Percentiles rank a stretch among this genome's conserved stretches.
phyloP scores from a whole-genome alignment of 1,139 yeast species.

The Starmera stellimalicola region DNA sequence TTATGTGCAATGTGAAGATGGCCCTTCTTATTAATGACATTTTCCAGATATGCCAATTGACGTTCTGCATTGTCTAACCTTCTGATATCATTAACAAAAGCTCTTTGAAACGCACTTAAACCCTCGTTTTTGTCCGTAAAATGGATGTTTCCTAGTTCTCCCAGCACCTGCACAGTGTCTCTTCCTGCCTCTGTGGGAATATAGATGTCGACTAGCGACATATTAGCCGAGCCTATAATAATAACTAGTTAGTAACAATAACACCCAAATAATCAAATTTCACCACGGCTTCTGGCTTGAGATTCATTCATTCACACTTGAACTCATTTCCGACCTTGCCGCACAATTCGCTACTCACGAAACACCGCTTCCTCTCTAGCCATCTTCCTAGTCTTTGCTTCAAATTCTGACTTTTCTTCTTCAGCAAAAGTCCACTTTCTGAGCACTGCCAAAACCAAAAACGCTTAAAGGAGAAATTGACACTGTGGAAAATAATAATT shows the following conservation, averaged over 20 bases:
- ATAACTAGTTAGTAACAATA: not conserved
- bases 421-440: no score
- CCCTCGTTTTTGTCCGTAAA: constrained; percentile 62
- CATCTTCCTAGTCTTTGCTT: no score
- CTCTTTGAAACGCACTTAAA: constrained; percentile 62
- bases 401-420: no score
- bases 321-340: no score
- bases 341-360: constrained; percentile 1
- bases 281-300: no score
- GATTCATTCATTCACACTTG: no score
- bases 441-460: no score
- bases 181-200: constrained; percentile 65
- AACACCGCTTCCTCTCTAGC: constrained; percentile 4
- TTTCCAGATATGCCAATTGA: constrained; percentile 43
- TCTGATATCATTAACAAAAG: constrained; percentile 61
- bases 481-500: no score
- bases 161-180: constrained; percentile 55
- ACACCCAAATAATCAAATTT: no score
- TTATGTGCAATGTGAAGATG: constrained; percentile 9
- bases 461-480: no score
- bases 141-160: constrained; percentile 55
- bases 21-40: constrained; percentile 30
- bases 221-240: constrained; percentile 52
- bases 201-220: constrained; percentile 67
- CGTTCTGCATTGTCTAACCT: constrained; percentile 61